Base-by-base conservation (phyloP, 257 asterid species). In the Parsonsia alboflavescens region DNA sequence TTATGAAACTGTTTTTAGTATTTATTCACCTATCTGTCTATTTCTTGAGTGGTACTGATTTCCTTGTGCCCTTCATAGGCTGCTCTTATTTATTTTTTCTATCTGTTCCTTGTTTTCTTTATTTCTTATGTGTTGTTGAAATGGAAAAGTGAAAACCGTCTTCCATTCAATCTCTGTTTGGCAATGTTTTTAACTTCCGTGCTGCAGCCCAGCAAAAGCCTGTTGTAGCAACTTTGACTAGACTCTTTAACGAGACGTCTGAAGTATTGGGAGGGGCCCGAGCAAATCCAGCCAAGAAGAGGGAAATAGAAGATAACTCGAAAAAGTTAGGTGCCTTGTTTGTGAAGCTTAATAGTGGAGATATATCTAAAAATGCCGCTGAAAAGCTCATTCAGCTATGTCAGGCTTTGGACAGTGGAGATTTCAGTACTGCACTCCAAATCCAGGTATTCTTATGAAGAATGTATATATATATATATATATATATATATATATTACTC, bases 301-400 rank as follows among this genome's bases (percentile, higher is more conserved):
- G 97, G 76, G 99, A 94, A 82, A 94, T 94, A 62, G 97, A 94
- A 75, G 99, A 94, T 80, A 94, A 89, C 80, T 92, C 99, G 49
- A 94, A 82, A 89, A 94, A 87, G 85, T 79, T 94, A 44, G 99
- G 97, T 44, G 90, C 93, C 66, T 79, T 94, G 68, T 92, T 92
- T 86, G 86, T 90, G 28, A 94, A 92, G 66, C 93, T 94, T 41
- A 92, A 92, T 63, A 82, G 89, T 70, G 91, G 92, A 58, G 99
- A 94, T 78, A 92, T 94, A 65, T 94, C 99, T 26, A 92, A 84
- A 85, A 94, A 89, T 21, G 99, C 97, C 17, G 90, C 92, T 2
- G 99, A 90, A 72, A 94, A 89, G 87, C 99, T 94, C 46, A 88
- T 89, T 68, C 96, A 88, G 68, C 97, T 94, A 56, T 94, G 99